phyloP scores from a whole-genome alignment of 371 early-diverging fungal genomes.

The Circinella minor region DNA sequence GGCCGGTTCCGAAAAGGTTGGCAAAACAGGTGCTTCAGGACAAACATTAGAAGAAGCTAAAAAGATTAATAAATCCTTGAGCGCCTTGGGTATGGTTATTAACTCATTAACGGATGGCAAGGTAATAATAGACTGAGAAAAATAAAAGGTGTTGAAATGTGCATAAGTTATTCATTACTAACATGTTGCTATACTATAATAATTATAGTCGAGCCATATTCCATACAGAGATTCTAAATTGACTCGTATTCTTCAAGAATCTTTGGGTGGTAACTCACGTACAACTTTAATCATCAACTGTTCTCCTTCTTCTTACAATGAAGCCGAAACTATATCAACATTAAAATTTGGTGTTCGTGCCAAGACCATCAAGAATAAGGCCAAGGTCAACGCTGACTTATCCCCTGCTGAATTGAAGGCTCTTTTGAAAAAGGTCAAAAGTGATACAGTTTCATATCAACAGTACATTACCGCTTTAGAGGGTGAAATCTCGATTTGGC shows the following conservation, averaged over 20 bases:
- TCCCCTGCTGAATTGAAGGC: conserved; percentile 90
- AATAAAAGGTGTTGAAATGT: not conserved
- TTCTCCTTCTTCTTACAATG: conserved; percentile 67
- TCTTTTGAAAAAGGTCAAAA: conserved; percentile 85
- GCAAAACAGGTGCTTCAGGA: conserved; percentile 97
- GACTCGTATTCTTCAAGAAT: conserved; percentile 86
- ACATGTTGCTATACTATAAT: not conserved
- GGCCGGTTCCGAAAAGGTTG: conserved; percentile 95
- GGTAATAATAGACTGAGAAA: conserved; percentile 37
- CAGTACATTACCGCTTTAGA: conserved; percentile 81
- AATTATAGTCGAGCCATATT: conserved; percentile 61
- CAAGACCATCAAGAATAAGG: conserved; percentile 88
- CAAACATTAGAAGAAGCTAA: conserved; percentile 98
- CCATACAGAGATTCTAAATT: conserved; percentile 94
- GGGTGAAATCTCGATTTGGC: conserved; percentile 88
- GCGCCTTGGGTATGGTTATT: conserved; percentile 98
- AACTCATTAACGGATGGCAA: conserved; percentile 93
- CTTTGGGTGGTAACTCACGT: conserved; percentile 83
- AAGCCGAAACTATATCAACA: conserved; percentile 85
- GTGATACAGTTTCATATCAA: conserved; percentile 75
- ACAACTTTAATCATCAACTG: conserved; percentile 85
- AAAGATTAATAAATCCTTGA: conserved; percentile 98
- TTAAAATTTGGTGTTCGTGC: conserved; percentile 86
- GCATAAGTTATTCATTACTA: too few relatives aligned
- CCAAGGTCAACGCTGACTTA: conserved; percentile 94